Base-by-base conservation (phyloP, 495 filamentous ascomycete genomes). In the Oleoguttula mirabilis region DNA sequence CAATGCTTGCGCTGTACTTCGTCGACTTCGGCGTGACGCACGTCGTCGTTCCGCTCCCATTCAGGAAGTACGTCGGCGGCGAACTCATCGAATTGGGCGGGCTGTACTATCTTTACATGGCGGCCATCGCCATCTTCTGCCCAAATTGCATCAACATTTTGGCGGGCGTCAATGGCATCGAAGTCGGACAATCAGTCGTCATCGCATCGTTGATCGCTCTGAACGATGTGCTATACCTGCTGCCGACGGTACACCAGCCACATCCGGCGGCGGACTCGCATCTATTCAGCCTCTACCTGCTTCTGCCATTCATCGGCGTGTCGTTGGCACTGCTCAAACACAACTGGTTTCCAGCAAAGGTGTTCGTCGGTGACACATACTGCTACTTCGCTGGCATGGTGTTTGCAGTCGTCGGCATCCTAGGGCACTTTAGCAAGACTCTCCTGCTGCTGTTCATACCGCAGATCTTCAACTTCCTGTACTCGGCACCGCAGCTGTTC, bases 311-410 rank as follows among this genome's bases (percentile, higher is more conserved):
- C 61, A 68, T 95, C 23, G 90, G 87, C 22, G 90, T 95, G 27
- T 94, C 86, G 12, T 57, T 81, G 17, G 92, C 90, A 1, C 73
- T 99, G 19, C 71, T 86, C 50, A 75, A 60, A 59, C 87, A 99
- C 64, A 99, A 99, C 55, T 93, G 87, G 84, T 99, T 88, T 58
- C 90, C 90, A 1, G 83, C 88, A 11, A 77, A 76, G 41, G 92
- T 94, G 1, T 99, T 99, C 55, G 88, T 94, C 0, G 90, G 90
- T 19, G 90, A 99, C 57, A 99, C 90, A 14, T 99, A 96, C 66
- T 99, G 90, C 69, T 99, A 99, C 61, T 93, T 99, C 54, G 88
- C 90, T 0, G 90, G 90, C 43, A 99, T 96, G 88, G 84, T 94
- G 10, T 96, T 99, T 55, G 92, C 87, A 14, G 87, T 95, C 40